Conservation (phyloP, 2,329 filamentous ascomycete species). For the Ilyonectria mors-panacis region DNA sequence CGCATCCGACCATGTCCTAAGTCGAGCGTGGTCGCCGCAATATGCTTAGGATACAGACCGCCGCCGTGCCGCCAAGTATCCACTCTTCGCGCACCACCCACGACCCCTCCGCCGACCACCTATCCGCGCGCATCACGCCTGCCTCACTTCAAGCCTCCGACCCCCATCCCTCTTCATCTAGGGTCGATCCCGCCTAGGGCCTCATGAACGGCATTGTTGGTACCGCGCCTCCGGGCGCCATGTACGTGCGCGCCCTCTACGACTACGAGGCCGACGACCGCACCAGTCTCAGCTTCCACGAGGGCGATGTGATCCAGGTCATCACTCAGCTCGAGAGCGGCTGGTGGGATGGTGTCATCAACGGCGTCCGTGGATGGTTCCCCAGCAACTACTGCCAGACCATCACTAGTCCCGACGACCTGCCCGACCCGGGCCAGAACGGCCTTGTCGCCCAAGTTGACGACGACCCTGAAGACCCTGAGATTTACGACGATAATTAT, state of each 20-base stretch:
- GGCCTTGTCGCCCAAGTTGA: constrained; percentile 68
- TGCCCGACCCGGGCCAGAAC: constrained; percentile 73
- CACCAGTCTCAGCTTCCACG: constrained; percentile 95
- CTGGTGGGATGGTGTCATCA: constrained; percentile 99
- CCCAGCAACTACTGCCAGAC: constrained; percentile 98
- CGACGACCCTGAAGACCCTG: constrained; percentile 75
- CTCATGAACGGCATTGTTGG: constrained; percentile 74
- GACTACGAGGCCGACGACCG: constrained; percentile 98
- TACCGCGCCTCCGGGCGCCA: constrained; percentile 74
- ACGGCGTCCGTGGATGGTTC: constrained; percentile 97
- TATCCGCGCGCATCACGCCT: constrained; percentile 47
- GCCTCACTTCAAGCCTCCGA: constrained; percentile 46
- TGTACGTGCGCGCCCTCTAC: constrained; percentile 97
- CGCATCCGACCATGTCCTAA: constrained; percentile 54
- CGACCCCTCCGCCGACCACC: constrained; percentile 50
- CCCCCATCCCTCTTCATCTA: constrained; percentile 42
- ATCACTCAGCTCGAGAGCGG: constrained; percentile 98
- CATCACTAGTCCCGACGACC: constrained; percentile 82
- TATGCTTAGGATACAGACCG: constrained; percentile 51
- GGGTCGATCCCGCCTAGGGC: constrained; percentile 47
- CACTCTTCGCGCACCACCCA: constrained; percentile 50
- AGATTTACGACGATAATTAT: constrained; percentile 77
- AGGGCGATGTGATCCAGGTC: constrained; percentile 98
- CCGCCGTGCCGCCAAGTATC: constrained; percentile 52
- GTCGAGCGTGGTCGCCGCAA: constrained; percentile 51